Conservation (phyloP, 1,284 basidiomycete species). For the Sparassis latifolia region DNA sequence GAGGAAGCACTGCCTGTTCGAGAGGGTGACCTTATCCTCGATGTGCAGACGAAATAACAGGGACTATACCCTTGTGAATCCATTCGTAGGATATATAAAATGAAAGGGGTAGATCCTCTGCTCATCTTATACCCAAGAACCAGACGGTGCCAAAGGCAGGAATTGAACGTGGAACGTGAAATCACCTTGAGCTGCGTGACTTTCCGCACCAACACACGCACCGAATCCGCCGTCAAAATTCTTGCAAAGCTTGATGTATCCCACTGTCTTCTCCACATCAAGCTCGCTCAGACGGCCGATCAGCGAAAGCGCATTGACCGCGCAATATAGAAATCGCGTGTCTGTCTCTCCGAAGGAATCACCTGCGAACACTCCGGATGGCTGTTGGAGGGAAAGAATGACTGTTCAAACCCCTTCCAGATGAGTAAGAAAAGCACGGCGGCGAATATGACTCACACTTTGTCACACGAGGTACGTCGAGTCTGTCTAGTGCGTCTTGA, state of each 20-base stretch:
- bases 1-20: no score
- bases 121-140: no score
- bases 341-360: conserved; percentile 89
- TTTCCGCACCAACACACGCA: conserved; percentile 78
- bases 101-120: no score
- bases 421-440: not conserved
- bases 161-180: not conserved
- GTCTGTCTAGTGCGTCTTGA: conserved; percentile 71
- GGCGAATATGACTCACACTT: conserved; percentile 50
- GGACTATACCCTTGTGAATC: no score
- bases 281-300: conserved; percentile 65
- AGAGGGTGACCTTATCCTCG: no score
- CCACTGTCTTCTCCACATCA: conserved; percentile 60
- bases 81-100: no score
- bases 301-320: conserved; percentile 77
- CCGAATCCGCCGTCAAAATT: conserved; percentile 99
- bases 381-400: conserved; percentile 77
- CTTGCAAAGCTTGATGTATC: conserved; percentile 71
- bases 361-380: conserved; percentile 86
- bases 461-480: conserved; percentile 67
- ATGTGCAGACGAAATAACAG: no score
- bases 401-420: conserved; percentile 37
- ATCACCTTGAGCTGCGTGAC: conserved; percentile 81
- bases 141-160: no score
- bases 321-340: conserved; percentile 88